Conservation (phyloP, 2,329 filamentous ascomycete genomes). For the Volutella citrinella region DNA sequence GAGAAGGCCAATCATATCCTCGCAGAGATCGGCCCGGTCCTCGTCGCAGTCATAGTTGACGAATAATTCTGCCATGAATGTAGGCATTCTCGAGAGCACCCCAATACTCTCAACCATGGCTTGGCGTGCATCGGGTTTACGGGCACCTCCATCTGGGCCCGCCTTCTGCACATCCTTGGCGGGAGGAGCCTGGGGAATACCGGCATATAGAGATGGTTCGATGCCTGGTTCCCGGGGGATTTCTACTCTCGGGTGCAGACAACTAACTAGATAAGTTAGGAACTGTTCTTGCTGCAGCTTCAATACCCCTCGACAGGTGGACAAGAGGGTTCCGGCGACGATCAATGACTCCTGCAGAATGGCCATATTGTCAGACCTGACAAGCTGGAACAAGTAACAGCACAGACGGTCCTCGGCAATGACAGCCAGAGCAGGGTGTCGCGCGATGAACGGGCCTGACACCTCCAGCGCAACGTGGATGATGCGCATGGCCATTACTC, state of each 20-base stretch:
- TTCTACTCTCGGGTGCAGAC: slow-evolving; percentile 88
- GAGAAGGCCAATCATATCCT: slow-evolving; percentile 90
- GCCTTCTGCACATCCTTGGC: slow-evolving; percentile 91
- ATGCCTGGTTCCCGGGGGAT: slow-evolving; percentile 90
- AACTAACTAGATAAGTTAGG: slow-evolving; percentile 89
- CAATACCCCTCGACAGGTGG: slow-evolving; percentile 84
- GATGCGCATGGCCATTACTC: slow-evolving; percentile 94
- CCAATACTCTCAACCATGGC: slow-evolving; percentile 98
- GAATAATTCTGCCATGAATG: slow-evolving; percentile 92
- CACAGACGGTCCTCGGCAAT: slow-evolving; percentile 93
- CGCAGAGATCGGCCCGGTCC: slow-evolving; percentile 85
- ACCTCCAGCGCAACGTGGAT: slow-evolving; percentile 97
- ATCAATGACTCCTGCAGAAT: slow-evolving; percentile 90
- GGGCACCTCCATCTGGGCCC: slow-evolving; percentile 84
- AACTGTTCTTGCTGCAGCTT: slow-evolving; percentile 97
- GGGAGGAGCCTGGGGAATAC: slow-evolving; percentile 85
- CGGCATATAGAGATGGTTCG: slow-evolving; percentile 86
- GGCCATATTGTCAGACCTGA: slow-evolving; percentile 93
- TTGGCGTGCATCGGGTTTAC: slow-evolving; percentile 92
- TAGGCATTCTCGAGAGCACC: slow-evolving; percentile 86
- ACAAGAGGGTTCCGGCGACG: slow-evolving; percentile 84
- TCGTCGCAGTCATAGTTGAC: slow-evolving; percentile 98
- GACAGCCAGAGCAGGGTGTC: slow-evolving; percentile 81
- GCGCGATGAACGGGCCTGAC: slow-evolving; percentile 89
- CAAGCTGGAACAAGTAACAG: slow-evolving; percentile 91